Base-by-base conservation (phyloP, 164 flowering plant genomes). In the Paratinospora sagittata region DNA sequence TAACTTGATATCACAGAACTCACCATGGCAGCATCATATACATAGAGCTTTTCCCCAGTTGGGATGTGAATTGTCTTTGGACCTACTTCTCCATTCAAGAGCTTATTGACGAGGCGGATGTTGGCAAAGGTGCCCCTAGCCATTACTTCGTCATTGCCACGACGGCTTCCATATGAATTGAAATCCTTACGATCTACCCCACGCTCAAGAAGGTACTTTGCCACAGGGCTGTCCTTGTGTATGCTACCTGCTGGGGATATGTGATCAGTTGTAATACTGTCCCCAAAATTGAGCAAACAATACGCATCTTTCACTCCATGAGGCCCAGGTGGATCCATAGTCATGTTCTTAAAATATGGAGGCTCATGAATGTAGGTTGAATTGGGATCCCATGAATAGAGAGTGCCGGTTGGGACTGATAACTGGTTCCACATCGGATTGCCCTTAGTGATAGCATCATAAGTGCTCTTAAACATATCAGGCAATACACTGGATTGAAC, bases 321-420 rank as follows among this genome's bases (percentile, higher is more conserved):
- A 2, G 90, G 79, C 10, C 96, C 96, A 67, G 96, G 96, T 75
- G 96, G 93, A 73, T 82, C 82, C 88, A 90, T 77, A 57, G 93
- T 88, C 91, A 90, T 90, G 79, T 71, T 58, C 84, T 88, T 88
- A 80, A 90, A 90, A 75, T 90, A 90, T 30, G 93, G 96, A 3
- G 96, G 96, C 68, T 90, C 93, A 67, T 90, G 96, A 77, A 90
- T 90, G 82, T 90, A 90, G 47, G 96, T 90, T 33, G 96, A 90
- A 27, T 73, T 85, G 21, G 89, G 81, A 73, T 90, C 96, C 96
- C 96, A 90, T 13, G 88, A 82, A 83, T 84, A 90, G 19, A 86
- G 77, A 30, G 74, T 78, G 39, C 69, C 6, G 23, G 77, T 70
- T 14, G 92, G 89, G 16, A 90, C 91, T 23, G 87, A 76, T 9